phyloP scores from a whole-genome alignment of 2,329 filamentous ascomycete species.

The Didymella keratinophila region DNA sequence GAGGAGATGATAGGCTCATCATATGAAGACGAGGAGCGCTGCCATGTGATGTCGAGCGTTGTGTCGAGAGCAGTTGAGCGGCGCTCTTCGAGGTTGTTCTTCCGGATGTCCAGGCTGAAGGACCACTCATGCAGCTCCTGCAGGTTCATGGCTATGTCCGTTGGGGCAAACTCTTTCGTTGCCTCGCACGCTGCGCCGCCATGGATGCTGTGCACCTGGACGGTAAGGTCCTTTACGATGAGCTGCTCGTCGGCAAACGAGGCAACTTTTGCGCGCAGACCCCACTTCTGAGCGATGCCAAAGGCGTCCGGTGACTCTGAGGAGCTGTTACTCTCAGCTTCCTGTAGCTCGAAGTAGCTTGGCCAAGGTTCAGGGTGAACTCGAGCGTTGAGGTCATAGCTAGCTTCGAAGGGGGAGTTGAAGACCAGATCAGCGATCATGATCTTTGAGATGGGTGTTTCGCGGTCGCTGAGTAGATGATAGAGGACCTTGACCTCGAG shows the following conservation, averaged over 20 bases:
- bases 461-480: conserved; percentile 77
- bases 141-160: conserved; percentile 61
- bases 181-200: conserved; percentile 68
- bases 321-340: conserved; percentile 45
- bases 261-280: conserved; percentile 72
- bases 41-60: conserved; percentile 79
- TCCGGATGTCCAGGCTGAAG: conserved; percentile 79
- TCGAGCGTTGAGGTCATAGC: conserved; percentile 84
- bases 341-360: conserved; percentile 76
- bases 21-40: conserved; percentile 58
- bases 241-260: conserved; percentile 76
- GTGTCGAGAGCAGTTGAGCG: conserved; percentile 77
- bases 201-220: conserved; percentile 68
- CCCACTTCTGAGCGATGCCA: conserved; percentile 84
- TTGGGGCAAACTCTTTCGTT: conserved; percentile 37
- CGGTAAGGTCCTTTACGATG: conserved; percentile 68
- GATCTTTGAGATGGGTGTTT: conserved; percentile 81
- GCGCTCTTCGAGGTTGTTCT: conserved; percentile 81
- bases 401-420: conserved; percentile 87
- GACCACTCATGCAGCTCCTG: conserved; percentile 74
- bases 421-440: conserved; percentile 74
- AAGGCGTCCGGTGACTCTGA: conserved; percentile 51
- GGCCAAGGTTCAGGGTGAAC: conserved; percentile 85
- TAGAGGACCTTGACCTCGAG: conserved; percentile 79
- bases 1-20: conserved; percentile 55